phyloP scores from a whole-genome alignment of 805 yeast species.

The Priceomyces haplophilus region DNA sequence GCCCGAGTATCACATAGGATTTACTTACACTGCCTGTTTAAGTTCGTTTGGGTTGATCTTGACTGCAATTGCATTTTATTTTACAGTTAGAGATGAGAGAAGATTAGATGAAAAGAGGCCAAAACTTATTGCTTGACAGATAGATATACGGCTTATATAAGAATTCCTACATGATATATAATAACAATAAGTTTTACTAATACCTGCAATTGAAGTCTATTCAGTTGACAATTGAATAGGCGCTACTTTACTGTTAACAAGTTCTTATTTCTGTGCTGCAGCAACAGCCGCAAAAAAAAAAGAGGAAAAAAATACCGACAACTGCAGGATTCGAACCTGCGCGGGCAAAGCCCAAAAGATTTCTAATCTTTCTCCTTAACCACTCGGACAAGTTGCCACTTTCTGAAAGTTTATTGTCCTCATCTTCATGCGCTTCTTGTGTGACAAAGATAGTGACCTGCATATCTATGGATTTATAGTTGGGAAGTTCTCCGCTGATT shows the following conservation, averaged over 20 bases:
- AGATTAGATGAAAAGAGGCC: neutral
- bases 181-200: no score
- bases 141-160: no score
- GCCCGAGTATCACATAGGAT: conserved; percentile 33
- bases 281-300: neutral
- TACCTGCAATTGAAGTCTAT: no score
- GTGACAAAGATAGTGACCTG: no score
- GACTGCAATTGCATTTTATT: conserved; percentile 24
- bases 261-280: no score
- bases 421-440: neutral
- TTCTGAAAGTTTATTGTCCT: neutral
- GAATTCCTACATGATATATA: no score
- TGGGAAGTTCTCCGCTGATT: no score
- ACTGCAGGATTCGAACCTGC: conserved; percentile 65
- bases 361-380: conserved; percentile 41
- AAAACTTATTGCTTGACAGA: neutral
- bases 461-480: no score
- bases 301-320: conserved; percentile 38
- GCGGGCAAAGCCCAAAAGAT: conserved; percentile 60
- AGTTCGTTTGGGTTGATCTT: conserved; percentile 27
- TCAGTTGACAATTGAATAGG: no score
- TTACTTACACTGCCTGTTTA: conserved; percentile 32
- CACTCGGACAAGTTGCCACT: conserved; percentile 38
- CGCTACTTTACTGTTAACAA: no score
- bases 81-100: conserved; percentile 26